A percentile compares a stretch with the other conserved stretches of the same genome.
These are phyloP conservation scores for Pseudozyma sp. DNA, from an alignment of 1,284 basidiomycete species.

Conservation along the genomic window DNA sequence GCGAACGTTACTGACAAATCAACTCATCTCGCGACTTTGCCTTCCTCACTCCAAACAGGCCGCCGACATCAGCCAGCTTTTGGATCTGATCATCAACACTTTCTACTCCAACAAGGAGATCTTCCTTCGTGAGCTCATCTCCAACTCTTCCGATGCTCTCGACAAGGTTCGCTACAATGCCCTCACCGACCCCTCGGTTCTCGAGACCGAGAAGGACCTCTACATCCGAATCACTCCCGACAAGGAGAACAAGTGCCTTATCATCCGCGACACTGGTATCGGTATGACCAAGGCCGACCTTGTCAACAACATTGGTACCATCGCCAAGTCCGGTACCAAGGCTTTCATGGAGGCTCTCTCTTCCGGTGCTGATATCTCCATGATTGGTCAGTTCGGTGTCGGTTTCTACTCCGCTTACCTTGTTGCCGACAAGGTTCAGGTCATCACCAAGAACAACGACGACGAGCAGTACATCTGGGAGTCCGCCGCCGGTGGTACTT, in stretches of 20 bases:
- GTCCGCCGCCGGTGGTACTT: slow-evolving; percentile 98
- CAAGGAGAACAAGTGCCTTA: slow-evolving; percentile 93
- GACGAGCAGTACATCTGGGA: slow-evolving; percentile 99
- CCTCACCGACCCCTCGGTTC: slow-evolving; percentile 66
- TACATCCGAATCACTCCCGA: slow-evolving; percentile 73
- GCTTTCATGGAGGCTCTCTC: slow-evolving; percentile 92
- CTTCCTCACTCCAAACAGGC: slow-evolving; percentile 24
- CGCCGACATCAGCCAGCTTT: slow-evolving; percentile 67
- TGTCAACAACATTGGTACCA: slow-evolving; percentile 99
- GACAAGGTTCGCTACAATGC: slow-evolving; percentile 69
- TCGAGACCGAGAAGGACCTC: slow-evolving; percentile 67
- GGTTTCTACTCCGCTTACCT: slow-evolving; percentile 99
- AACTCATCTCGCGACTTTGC: not conserved
- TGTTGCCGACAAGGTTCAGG: slow-evolving; percentile 96
- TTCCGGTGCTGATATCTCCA: slow-evolving; percentile 79
- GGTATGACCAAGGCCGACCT: slow-evolving; percentile 75
- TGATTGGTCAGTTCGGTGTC: slow-evolving; percentile 89
- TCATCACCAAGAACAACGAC: slow-evolving; percentile 99
- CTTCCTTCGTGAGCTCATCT: slow-evolving; percentile 69
- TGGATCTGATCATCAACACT: slow-evolving; percentile 69
- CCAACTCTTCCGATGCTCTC: slow-evolving; percentile 68
- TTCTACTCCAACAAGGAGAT: slow-evolving; percentile 69
- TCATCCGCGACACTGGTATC: slow-evolving; percentile 95
- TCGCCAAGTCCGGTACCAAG: slow-evolving; percentile 96
- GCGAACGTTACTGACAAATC: slow-evolving; percentile 11